Evolutionary conservation across 805 yeast genomes (phyloP).

Genomic region (Candida nemodendra): DNA sequence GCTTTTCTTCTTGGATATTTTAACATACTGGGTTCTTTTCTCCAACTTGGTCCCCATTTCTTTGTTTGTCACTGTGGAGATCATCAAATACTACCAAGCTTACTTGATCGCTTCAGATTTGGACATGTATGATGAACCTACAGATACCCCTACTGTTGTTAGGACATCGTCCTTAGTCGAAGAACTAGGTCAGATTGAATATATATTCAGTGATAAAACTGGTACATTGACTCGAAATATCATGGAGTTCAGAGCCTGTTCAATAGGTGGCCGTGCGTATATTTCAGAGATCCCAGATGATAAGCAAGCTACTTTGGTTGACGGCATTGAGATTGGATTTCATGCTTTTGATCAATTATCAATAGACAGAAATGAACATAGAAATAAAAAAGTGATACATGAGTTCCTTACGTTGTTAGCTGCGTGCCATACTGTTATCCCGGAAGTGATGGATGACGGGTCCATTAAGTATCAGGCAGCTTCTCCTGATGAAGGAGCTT

Average conservation of each 20-base stretch:
- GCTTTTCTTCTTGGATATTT: conserved; percentile 78
- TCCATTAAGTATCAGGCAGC: conserved; percentile 94
- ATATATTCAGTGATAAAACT: conserved; percentile 94
- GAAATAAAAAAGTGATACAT: conserved; percentile 54
- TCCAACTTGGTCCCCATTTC: conserved; percentile 98
- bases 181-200: conserved; percentile 95
- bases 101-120: conserved; percentile 89
- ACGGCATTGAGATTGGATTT: conserved; percentile 80
- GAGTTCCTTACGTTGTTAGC: conserved; percentile 83
- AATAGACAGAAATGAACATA: conserved; percentile 35
- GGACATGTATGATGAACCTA: conserved; percentile 83
- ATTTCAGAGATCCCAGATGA: conserved; percentile 91
- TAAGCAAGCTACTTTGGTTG: conserved; percentile 62
- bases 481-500: conserved; percentile 98
- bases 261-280: conserved; percentile 90
- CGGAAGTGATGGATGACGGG: conserved; percentile 68
- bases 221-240: conserved; percentile 95
- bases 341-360: conserved; percentile 66
- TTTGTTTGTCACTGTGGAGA: conserved; percentile 91
- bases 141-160: conserved; percentile 93
- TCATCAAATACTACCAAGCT: conserved; percentile 94
- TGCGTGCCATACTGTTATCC: conserved; percentile 96
- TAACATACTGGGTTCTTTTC: conserved; percentile 94
- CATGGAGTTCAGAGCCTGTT: conserved; percentile 93
- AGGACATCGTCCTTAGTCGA: conserved; percentile 95